Evolutionary conservation across 805 yeast genomes (phyloP).

Genomic region (Clavispora vitiphila): DNA sequence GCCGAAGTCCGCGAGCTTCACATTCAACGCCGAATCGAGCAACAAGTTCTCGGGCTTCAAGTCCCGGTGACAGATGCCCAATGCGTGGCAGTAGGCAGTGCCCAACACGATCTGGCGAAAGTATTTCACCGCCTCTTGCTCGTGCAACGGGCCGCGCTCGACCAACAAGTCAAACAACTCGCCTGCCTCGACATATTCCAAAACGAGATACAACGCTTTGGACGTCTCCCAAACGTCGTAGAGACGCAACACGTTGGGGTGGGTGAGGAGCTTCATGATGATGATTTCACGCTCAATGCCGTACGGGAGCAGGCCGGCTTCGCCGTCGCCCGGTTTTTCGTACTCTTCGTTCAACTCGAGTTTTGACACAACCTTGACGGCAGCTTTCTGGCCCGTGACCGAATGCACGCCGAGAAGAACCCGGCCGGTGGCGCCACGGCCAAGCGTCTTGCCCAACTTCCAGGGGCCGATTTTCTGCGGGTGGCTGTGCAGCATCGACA

Average conservation of each 20-base stretch:
- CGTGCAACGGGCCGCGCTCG: conserved; percentile 64
- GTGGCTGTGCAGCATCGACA: conserved; percentile 40
- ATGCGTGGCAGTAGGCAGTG: conserved; percentile 74
- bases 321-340: conserved; percentile 17
- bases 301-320: conserved; percentile 61
- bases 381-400: conserved; percentile 69
- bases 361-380: conserved; percentile 78
- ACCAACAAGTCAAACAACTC: conserved; percentile 74
- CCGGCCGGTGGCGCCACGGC: conserved; percentile 80
- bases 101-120: conserved; percentile 76
- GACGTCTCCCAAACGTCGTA: conserved; percentile 98
- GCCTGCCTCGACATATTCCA: conserved; percentile 87
- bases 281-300: conserved; percentile 97
- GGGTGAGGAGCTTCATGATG: conserved; percentile 92
- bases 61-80: conserved; percentile 78
- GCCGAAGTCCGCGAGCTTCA: conserved; percentile 82
- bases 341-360: conserved; percentile 42
- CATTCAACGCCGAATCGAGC: conserved; percentile 59
- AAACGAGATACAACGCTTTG: conserved; percentile 73
- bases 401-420: conserved; percentile 71
- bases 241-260: conserved; percentile 86
- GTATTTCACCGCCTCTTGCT: conserved; percentile 68
- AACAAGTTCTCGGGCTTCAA: conserved; percentile 76
- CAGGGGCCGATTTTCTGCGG: conserved; percentile 71
- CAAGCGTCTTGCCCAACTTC: conserved; percentile 73